Evolutionary conservation across 257 asterid genomes (phyloP), one percentile per base, ranked within the genome.

Genomic region (Solanum corneliomulleri): DNA sequence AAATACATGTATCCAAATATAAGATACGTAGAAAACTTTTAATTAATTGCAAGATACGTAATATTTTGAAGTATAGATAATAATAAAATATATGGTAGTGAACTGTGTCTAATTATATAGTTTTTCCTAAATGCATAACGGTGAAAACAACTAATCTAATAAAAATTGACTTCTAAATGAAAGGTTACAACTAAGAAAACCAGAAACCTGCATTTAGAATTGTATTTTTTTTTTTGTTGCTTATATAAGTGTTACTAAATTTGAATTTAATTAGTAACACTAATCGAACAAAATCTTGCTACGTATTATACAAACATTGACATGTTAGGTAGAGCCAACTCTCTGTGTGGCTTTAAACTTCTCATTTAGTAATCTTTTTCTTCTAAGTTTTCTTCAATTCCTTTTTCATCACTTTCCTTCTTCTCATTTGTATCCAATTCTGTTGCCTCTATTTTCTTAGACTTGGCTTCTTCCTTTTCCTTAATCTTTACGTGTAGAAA

Each of bases 401-500:
- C 84, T 45, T 81, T 82, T n/a, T 72, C 89, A 31, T 86, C 69
- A 78, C 15, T 45, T 77, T 9, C 25, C 68, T 80, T 16, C 68
- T 80, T 21, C 13, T 29, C 58, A 31, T 29, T 42, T 31, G 33
- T 70, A 60, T 42, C 76, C 72, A 83, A 25, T 25, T 41, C 62
- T 42, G 70, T 62, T 31, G 41, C 80, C 84, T 58, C 90, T 62
- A 69, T 85, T 83, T 85, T 85, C 84, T 83, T 88, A 44, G 86
- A 42, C 42, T 42, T 25, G 41, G 91, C 88, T 11, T 86, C 91
- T 78, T 90, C 89, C 13, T 60, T 70, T 52, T 88, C 90, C 18
- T 87, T 82, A 8, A 86, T 88, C 88, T 91, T 94, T 10, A 52
- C 42, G 18, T 86, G 90, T 13, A 94, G 86, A 85, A 95, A 93